Evolutionary conservation across 352 stramenopile genomes (phyloP).

Genomic region (Phytophthora sojae): DNA sequence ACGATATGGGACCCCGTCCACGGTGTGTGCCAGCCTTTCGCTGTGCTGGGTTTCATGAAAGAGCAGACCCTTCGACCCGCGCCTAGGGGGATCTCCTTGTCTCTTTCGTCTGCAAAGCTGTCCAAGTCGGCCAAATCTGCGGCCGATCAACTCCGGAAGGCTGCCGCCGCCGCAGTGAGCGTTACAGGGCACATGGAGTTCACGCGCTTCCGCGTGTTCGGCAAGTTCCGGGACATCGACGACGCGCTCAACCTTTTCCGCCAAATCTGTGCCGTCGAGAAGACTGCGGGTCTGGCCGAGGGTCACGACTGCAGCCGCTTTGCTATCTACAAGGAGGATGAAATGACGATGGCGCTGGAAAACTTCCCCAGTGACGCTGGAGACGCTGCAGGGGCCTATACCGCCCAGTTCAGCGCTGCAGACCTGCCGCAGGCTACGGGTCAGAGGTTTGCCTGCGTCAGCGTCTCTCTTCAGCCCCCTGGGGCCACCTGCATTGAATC

Average conservation of each 20-base stretch:
- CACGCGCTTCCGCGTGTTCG: slow-evolving; percentile 74
- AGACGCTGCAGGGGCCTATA: not conserved
- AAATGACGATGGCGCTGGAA: slow-evolving; percentile 81
- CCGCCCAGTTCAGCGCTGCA: slow-evolving; percentile 50
- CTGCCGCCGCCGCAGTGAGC: slow-evolving; percentile 11
- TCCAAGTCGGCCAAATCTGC: slow-evolving; percentile 35
- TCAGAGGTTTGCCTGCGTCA: slow-evolving; percentile 81
- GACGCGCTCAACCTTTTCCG: slow-evolving; percentile 75
- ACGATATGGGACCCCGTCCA: slow-evolving; percentile 80
- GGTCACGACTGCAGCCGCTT: slow-evolving; percentile 63
- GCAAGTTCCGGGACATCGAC: slow-evolving; percentile 73
- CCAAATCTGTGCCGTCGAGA: slow-evolving; percentile 69
- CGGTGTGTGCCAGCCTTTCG: slow-evolving; percentile 77
- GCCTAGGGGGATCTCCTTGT: slow-evolving; percentile 21
- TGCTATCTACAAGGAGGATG: slow-evolving; percentile 83
- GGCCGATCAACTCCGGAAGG: slow-evolving; percentile 35
- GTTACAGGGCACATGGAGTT: slow-evolving; percentile 22
- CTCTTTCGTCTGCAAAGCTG: slow-evolving; percentile 20
- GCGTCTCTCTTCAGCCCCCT: slow-evolving; percentile 46
- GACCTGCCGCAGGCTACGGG: slow-evolving; percentile 63
- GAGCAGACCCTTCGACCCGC: slow-evolving; percentile 31
- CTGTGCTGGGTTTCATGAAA: slow-evolving; percentile 70
- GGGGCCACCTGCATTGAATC: slow-evolving; percentile 47
- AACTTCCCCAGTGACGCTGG: slow-evolving; percentile 53
- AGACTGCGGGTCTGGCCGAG: slow-evolving; percentile 18